A percentile compares a stretch with the other conserved stretches of the same genome.
Evolutionary conservation across 257 asterid species (phyloP).

Genomic region (Jacaranda mimosifolia): DNA sequence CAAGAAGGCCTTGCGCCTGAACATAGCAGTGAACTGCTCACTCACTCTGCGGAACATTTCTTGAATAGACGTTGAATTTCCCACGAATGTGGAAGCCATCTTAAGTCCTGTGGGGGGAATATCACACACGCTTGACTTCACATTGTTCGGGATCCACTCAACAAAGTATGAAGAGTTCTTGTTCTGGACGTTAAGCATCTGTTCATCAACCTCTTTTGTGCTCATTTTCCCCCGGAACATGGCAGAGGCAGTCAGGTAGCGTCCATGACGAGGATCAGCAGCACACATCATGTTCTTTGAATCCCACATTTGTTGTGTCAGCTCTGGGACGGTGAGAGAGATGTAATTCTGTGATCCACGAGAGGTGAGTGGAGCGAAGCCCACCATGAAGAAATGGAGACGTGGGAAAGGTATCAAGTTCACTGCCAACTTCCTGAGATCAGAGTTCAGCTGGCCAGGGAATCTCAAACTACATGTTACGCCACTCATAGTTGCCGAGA

Average conservation of each 20-base stretch:
- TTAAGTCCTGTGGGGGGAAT: conserved; percentile 79
- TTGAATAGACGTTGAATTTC: conserved; percentile 86
- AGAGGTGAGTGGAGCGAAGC: conserved; percentile 89
- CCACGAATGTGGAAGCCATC: conserved; percentile 83
- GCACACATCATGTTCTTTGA: conserved; percentile 96
- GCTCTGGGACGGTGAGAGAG: conserved; percentile 87
- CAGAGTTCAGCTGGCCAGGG: conserved; percentile 92
- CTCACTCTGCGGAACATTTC: conserved; percentile 94
- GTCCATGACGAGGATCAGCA: conserved; percentile 91
- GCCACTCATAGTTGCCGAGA: conserved; percentile 93
- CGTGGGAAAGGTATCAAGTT: conserved; percentile 91
- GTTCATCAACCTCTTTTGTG: conserved; percentile 91
- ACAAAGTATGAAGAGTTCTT: conserved; percentile 90
- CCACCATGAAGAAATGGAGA: conserved; percentile 95
- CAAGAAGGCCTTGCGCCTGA: conserved; percentile 90
- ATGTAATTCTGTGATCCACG: conserved; percentile 92
- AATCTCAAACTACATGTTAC: conserved; percentile 87
- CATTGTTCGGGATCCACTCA: conserved; percentile 92
- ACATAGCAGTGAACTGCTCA: conserved; percentile 93
- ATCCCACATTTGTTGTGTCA: conserved; percentile 93
- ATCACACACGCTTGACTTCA: conserved; percentile 89
- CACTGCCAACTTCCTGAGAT: conserved; percentile 80
- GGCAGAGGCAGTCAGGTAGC: conserved; percentile 86
- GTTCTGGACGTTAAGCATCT: conserved; percentile 93
- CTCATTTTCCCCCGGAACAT: conserved; percentile 95